phyloP scores from a whole-genome alignment of 192 early-diverging fungal species.

The Thoreauomyces humboldtii region DNA sequence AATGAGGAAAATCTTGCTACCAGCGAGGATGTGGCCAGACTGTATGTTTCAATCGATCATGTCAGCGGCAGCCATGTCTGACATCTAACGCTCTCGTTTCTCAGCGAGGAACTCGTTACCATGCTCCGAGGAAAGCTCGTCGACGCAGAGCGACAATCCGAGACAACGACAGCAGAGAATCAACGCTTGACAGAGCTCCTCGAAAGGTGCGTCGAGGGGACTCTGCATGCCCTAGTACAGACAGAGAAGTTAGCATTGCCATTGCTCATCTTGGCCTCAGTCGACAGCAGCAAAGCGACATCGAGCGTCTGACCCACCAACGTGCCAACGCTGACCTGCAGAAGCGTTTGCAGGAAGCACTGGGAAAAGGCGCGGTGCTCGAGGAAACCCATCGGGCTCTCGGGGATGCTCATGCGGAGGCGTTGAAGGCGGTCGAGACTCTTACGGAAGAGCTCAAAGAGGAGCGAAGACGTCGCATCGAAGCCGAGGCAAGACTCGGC shows the following conservation, averaged over 20 bases:
- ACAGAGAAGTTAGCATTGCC: no score
- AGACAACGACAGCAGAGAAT: conserved; percentile 16
- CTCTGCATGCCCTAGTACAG: no score
- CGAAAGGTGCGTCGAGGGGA: not conserved
- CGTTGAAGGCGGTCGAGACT: conserved; percentile 31
- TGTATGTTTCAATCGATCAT: no score
- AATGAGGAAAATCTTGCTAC: not conserved
- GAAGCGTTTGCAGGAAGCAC: conserved; percentile 27
- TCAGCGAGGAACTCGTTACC: conserved; percentile 47
- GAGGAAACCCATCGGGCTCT: conserved; percentile 40
- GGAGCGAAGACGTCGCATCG: conserved; percentile 31
- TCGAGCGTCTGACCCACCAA: conserved; percentile 45
- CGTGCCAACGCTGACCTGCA: conserved; percentile 38
- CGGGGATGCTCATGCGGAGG: conserved; percentile 41
- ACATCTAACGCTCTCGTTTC: no score
- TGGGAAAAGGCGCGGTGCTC: conserved; percentile 26
- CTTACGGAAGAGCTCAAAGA: conserved; percentile 48
- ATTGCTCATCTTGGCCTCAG: no score
- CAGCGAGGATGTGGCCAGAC: conserved; percentile 21
- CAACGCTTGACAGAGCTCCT: not conserved
- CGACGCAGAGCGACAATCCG: conserved; percentile 33
- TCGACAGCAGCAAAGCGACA: conserved; percentile 38
- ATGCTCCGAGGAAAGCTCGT: conserved; percentile 43
- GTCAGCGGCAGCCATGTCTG: no score
- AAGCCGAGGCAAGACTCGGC: not conserved